These are phyloP conservation scores for Hypoxylon sp. DNA, from an alignment of 2,329 filamentous ascomycete species.

Conservation along the genomic window DNA sequence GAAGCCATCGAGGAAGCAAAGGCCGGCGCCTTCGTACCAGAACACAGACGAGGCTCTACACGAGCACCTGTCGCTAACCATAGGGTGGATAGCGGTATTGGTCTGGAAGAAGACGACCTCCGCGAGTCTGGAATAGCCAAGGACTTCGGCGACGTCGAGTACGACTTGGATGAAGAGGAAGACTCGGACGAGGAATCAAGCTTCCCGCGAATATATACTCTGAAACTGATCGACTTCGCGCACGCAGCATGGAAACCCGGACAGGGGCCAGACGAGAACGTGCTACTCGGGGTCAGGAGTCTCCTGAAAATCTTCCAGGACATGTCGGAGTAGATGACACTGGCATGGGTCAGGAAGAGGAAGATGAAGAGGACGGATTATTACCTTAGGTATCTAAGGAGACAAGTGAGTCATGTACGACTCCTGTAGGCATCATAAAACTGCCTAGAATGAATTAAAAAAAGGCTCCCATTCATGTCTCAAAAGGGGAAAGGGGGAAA, in stretches of 20 bases:
- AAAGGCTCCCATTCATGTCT: constrained; percentile 30
- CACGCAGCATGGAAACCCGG: constrained; percentile 87
- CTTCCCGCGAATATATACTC: constrained; percentile 67
- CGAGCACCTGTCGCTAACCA: constrained; percentile 45
- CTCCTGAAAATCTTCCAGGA: constrained; percentile 75
- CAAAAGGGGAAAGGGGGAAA: too few relatives aligned
- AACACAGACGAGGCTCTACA: constrained; percentile 36
- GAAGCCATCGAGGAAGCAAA: constrained; percentile 63
- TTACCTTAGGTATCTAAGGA: too few relatives aligned
- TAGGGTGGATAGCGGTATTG: constrained; percentile 65
- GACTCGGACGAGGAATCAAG: constrained; percentile 63
- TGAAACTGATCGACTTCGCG: constrained; percentile 97
- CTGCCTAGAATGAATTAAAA: constrained; percentile 19
- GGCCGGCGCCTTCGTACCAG: constrained; percentile 51
- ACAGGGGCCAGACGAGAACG: constrained; percentile 85
- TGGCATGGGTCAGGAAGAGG: not conserved
- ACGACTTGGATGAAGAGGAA: constrained; percentile 55
- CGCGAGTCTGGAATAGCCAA: constrained; percentile 22
- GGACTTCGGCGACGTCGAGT: constrained; percentile 44
- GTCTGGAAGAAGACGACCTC: constrained; percentile 56
- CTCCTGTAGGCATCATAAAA: too few relatives aligned
- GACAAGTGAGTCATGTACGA: too few relatives aligned
- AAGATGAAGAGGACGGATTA: not conserved
- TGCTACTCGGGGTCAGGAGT: constrained; percentile 75
- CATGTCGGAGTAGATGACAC: constrained; percentile 53